A percentile compares a stretch with the other conserved stretches of the same genome.
These are phyloP conservation scores for Mucor velutinosus DNA, from an alignment of 371 early-diverging fungal genomes.

Conservation along the genomic window DNA sequence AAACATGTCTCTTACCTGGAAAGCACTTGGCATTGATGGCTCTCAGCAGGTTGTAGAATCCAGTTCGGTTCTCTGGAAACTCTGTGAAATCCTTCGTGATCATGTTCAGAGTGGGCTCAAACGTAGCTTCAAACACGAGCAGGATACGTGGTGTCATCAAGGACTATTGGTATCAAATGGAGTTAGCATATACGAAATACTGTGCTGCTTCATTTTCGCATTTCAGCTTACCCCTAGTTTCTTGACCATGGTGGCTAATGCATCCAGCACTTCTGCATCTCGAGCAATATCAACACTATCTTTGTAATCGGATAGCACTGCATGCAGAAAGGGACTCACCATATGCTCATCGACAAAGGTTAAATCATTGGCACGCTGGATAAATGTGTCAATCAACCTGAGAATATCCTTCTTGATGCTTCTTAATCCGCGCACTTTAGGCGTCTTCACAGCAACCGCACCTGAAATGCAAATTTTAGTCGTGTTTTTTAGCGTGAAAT, in stretches of 20 bases:
- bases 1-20: slow-evolving; percentile 43
- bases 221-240: slow-evolving; percentile 68
- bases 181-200: not conserved
- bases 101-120: slow-evolving; percentile 96
- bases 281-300: slow-evolving; percentile 83
- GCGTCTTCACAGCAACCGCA: slow-evolving; percentile 85
- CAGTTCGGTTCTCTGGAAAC: slow-evolving; percentile 94
- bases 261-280: slow-evolving; percentile 93
- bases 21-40: slow-evolving; percentile 91
- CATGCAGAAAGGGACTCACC: slow-evolving; percentile 90
- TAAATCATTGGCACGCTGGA: slow-evolving; percentile 82
- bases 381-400: slow-evolving; percentile 84
- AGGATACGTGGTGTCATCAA: slow-evolving; percentile 82
- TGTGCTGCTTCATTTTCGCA: not conserved
- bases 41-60: slow-evolving; percentile 88
- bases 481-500: not conserved
- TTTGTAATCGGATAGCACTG: slow-evolving; percentile 89
- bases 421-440: slow-evolving; percentile 89
- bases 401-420: slow-evolving; percentile 95
- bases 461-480: slow-evolving; percentile 1
- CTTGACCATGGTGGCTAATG: slow-evolving; percentile 81
- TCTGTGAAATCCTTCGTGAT: slow-evolving; percentile 97
- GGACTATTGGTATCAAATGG: slow-evolving; percentile 34
- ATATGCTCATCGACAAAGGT: slow-evolving; percentile 73
- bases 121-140: slow-evolving; percentile 89